phyloP scores from a whole-genome alignment of 2,329 filamentous ascomycete genomes.

The Fusarium aywerte region DNA sequence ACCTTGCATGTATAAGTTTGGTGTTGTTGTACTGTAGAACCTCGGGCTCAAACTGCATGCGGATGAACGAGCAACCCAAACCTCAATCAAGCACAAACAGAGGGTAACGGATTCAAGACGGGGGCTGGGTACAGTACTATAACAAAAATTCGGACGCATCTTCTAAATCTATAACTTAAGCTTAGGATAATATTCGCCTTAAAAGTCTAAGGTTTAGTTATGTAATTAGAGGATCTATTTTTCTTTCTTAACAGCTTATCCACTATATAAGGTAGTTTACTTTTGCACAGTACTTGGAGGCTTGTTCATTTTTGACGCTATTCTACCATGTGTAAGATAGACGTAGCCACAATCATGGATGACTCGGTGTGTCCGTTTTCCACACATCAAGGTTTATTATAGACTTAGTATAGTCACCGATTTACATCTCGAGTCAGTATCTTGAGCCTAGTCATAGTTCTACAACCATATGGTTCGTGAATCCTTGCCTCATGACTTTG shows the following conservation, averaged over 20 bases:
- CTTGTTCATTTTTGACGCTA: too few relatives aligned
- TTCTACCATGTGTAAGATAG: background rate
- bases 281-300: background rate
- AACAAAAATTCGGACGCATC: too few relatives aligned
- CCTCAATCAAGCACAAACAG: background rate
- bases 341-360: background rate
- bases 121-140: too few relatives aligned
- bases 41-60: background rate
- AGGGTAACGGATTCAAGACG: background rate
- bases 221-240: too few relatives aligned
- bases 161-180: too few relatives aligned
- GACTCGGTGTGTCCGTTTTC: background rate
- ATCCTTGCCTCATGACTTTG: background rate
- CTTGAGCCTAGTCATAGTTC: background rate
- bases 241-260: too few relatives aligned
- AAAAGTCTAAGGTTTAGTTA: too few relatives aligned
- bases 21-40: background rate
- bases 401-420: background rate
- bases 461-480: conserved; percentile 9
- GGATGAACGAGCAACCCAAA: background rate
- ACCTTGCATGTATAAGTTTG: background rate
- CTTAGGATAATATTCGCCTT: too few relatives aligned
- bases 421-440: conserved; percentile 10
- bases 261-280: background rate
- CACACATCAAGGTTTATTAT: background rate